Evolutionary conservation across 2,329 filamentous ascomycete species (phyloP).

Genomic region (Echinosphaeria canescens): DNA sequence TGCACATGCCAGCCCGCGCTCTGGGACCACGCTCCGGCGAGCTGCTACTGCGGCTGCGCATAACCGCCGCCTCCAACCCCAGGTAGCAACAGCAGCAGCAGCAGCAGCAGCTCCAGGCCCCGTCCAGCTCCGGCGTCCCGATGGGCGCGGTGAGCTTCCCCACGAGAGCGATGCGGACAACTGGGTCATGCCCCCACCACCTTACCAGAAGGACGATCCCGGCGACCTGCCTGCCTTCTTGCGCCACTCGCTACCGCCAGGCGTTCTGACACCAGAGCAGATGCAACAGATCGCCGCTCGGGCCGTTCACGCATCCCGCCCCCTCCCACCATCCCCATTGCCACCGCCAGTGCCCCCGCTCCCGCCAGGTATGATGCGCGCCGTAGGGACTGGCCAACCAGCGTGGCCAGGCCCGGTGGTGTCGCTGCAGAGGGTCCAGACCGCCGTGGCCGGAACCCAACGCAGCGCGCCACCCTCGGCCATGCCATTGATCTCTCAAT

Average conservation of each 20-base stretch:
- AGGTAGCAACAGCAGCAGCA: conserved; percentile 26
- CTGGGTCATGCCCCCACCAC: conserved; percentile 71
- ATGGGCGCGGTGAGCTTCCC: conserved; percentile 49
- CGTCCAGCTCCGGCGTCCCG: conserved; percentile 43
- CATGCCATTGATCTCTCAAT: background rate
- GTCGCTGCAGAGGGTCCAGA: too few species aligned
- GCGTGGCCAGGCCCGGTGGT: too few species aligned
- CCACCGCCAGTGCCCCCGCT: background rate
- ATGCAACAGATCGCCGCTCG: background rate
- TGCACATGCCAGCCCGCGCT: conserved; percentile 49
- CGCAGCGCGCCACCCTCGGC: too few species aligned
- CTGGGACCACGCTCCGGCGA: conserved; percentile 45
- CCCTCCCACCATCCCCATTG: background rate
- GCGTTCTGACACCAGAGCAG: conserved; percentile 2
- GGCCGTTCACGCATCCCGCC: background rate
- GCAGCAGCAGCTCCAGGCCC: too few species aligned
- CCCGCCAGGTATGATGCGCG: background rate
- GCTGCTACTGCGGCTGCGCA: conserved; percentile 59
- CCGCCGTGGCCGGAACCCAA: too few species aligned
- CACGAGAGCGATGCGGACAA: conserved; percentile 79
- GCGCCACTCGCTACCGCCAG: conserved; percentile 15
- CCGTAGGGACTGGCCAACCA: too few species aligned
- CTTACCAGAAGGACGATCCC: conserved; percentile 47
- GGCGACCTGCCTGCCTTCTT: conserved; percentile 32
- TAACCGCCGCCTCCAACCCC: conserved; percentile 43